Conservation (phyloP, 148 eudicot genomes). For the Dysphania ambrosioides region DNA sequence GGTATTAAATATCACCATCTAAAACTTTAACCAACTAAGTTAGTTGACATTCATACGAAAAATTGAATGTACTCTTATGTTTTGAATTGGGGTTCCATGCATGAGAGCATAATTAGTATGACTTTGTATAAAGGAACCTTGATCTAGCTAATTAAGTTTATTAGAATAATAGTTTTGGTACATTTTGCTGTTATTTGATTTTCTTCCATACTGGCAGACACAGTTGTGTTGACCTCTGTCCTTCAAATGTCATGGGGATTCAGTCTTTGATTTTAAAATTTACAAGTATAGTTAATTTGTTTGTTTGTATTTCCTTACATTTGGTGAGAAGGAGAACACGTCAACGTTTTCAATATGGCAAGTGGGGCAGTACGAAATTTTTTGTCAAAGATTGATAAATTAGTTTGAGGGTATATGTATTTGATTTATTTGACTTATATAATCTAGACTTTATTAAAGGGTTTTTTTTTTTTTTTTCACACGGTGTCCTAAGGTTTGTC, state of each 20-base stretch:
- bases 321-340: conserved; percentile 1
- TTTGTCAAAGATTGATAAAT: background rate
- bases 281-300: background rate
- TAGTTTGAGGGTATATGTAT: too few relatives aligned
- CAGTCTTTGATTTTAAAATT: background rate
- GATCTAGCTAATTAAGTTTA: background rate
- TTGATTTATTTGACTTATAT: too few relatives aligned
- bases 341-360: background rate
- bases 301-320: background rate
- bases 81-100: background rate
- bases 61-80: background rate
- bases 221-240: conserved; percentile 20
- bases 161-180: background rate
- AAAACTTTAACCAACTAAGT: too few relatives aligned
- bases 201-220: conserved; percentile 24
- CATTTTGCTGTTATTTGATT: conserved; percentile 3
- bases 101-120: background rate
- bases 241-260: conserved; percentile 2
- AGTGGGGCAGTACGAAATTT: background rate
- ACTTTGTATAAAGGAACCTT: conserved; percentile 10
- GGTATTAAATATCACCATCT: too few relatives aligned
- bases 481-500: too few relatives aligned
- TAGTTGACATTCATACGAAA: too few relatives aligned
- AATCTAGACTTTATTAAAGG: too few relatives aligned
- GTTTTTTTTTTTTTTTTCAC: too few relatives aligned